A percentile compares a stretch with the other conserved stretches of the same genome.
These are phyloP conservation scores for Tilletiopsis washingtonensis DNA, from an alignment of 1,284 basidiomycete species.

Conservation along the genomic window DNA sequence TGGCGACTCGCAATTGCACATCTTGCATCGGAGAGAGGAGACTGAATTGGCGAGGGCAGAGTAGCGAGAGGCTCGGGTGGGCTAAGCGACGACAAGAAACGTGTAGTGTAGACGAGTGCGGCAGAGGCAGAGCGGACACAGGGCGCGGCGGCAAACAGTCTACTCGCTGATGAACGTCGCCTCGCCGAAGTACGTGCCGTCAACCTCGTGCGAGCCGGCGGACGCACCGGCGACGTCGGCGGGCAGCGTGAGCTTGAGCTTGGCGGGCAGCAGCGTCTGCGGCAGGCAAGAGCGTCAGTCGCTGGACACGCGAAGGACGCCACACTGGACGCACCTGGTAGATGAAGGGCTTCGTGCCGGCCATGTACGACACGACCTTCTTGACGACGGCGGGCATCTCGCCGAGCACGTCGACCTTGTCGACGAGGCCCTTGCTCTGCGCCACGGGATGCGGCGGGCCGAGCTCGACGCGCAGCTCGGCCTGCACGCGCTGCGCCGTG, in stretches of 20 bases:
- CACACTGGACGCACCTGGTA: slow-evolving; percentile 62
- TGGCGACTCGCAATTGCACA: too few species aligned
- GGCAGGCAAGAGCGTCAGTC: neutral
- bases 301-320: neutral
- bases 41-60: too few species aligned
- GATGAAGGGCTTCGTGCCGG: slow-evolving; percentile 84
- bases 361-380: slow-evolving; percentile 79
- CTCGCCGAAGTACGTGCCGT: slow-evolving; percentile 75
- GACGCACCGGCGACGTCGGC: slow-evolving; percentile 9
- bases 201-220: slow-evolving; percentile 48
- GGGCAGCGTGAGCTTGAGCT: slow-evolving; percentile 61
- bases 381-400: slow-evolving; percentile 90
- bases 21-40: too few species aligned
- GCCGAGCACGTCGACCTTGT: slow-evolving; percentile 92
- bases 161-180: slow-evolving; percentile 68
- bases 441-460: slow-evolving; percentile 26
- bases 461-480: slow-evolving; percentile 24
- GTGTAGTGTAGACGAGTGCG: too few species aligned
- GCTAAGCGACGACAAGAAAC: too few species aligned
- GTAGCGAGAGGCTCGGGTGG: too few species aligned
- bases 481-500: slow-evolving; percentile 17
- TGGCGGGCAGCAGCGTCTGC: slow-evolving; percentile 73
- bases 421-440: slow-evolving; percentile 65
- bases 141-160: too few species aligned
- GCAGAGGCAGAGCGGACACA: too few species aligned